Base-by-base conservation (phyloP, 257 asterid species). In the Anisodus acutangulus region DNA sequence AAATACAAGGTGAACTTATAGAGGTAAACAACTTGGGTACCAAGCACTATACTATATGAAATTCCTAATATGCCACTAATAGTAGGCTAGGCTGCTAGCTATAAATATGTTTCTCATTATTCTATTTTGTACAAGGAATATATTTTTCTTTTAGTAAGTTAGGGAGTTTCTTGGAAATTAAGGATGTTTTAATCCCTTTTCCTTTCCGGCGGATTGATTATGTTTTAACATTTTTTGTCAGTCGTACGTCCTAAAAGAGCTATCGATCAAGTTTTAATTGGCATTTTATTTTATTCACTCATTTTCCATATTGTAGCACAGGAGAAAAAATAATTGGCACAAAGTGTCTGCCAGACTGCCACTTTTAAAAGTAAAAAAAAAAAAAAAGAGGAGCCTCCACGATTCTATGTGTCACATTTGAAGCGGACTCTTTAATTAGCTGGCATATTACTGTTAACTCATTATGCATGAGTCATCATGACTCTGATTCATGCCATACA, bases 51-150 rank as follows among this genome's bases (percentile, higher is more conserved):
- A 47, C 45, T 22, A 0, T 22, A 49, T 74, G 60, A 76, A 22
- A 22, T 76, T 17, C 45, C 81, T 51, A 76, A 51, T 22, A 76
- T 76, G 62, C 63, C 81, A 76, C 45, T 76, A 22, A 6, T 12
- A 47, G 0, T 74, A 9, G 63, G 45, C 4, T 45, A n/a, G n/a
- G n/a, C n/a, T n/a, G 39, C 76, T 55, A 69, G 11, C 81, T 49
- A 43, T 49, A 3, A 22, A 19, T 74, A 12, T 22, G 19, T 5
- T 74, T 74, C 13, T 6, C 7, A 6, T 74, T 74, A 6, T 49
- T 43, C 10, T 74, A 74, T 22, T 49, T 37, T 2, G 35, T 74
- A 74, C 62, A 6, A 22, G n/a, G n/a, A 47, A 72, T 72, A 19
- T 26, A 9, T 22, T 63, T 1, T 60, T 1, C 26, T 22, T 22